A percentile compares a stretch with the other conserved stretches of the same genome.
These are phyloP conservation scores for Coleophoma cylindrospora DNA, from an alignment of 2,329 filamentous ascomycete species.

Conservation along the genomic window DNA sequence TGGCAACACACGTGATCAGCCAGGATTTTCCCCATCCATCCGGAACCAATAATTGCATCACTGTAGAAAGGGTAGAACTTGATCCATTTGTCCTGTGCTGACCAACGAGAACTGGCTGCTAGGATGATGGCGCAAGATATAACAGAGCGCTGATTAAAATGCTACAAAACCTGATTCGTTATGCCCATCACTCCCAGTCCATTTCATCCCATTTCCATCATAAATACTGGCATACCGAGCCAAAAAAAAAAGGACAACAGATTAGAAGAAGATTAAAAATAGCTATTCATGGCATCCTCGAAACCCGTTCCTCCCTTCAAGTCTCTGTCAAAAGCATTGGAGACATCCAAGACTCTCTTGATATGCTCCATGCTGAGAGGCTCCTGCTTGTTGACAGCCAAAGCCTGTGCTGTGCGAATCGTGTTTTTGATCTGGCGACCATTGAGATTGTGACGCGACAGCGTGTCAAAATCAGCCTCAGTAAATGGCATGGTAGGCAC, in stretches of 20 bases:
- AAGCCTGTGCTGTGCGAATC: constrained; percentile 74
- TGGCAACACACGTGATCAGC: no score
- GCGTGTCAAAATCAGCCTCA: constrained; percentile 60
- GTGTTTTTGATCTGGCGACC: constrained; percentile 83
- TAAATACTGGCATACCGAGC: not conserved
- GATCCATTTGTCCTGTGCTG: no score
- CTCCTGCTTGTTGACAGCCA: constrained; percentile 71
- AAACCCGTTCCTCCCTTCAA: constrained; percentile 77
- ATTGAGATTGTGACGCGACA: constrained; percentile 66
- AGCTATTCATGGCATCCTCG: constrained; percentile 78
- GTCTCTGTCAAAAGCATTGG: constrained; percentile 77
- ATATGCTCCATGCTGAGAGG: constrained; percentile 75
- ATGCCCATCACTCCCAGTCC: no score
- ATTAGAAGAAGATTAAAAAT: constrained; percentile 35
- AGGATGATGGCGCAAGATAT: no score
- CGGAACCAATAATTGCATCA: no score
- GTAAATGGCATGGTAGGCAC: constrained; percentile 55
- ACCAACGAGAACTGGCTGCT: no score
- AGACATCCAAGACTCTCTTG: constrained; percentile 76
- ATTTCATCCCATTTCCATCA: no score
- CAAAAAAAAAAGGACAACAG: not conserved
- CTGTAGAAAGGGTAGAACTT: no score
- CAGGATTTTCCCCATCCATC: no score
- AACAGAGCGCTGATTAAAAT: no score
- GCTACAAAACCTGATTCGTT: no score